Percentiles rank a stretch among this genome's conserved stretches.
These are phyloP conservation scores for Huiozyma naganishii DNA, from an alignment of 805 yeast genomes.

Conservation along the genomic window DNA sequence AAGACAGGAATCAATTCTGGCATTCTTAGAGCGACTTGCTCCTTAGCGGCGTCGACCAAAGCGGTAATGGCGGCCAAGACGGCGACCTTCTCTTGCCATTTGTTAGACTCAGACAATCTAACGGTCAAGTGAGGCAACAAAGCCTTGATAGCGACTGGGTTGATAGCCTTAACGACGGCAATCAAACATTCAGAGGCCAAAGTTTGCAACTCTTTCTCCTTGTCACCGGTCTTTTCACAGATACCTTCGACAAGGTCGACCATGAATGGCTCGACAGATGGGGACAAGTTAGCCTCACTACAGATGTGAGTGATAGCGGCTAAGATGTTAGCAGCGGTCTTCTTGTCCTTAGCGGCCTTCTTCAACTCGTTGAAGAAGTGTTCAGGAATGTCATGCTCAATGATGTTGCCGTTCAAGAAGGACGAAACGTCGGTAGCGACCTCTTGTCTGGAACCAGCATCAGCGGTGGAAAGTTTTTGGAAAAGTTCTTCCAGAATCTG, in stretches of 20 bases:
- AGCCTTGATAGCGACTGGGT: slow-evolving; percentile 90
- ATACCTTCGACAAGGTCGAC: slow-evolving; percentile 66
- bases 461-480: slow-evolving; percentile 82
- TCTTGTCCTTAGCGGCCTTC: slow-evolving; percentile 71
- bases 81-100: slow-evolving; percentile 98
- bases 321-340: slow-evolving; percentile 71
- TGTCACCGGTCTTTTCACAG: slow-evolving; percentile 80
- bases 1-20: slow-evolving; percentile 97
- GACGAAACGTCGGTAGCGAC: slow-evolving; percentile 86
- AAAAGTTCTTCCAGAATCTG: slow-evolving; percentile 89
- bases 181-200: slow-evolving; percentile 67
- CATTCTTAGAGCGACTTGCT: slow-evolving; percentile 96
- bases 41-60: slow-evolving; percentile 89
- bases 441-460: slow-evolving; percentile 68
- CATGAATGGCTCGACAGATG: slow-evolving; percentile 93
- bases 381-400: slow-evolving; percentile 96
- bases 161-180: slow-evolving; percentile 70
- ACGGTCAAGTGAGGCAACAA: slow-evolving; percentile 70
- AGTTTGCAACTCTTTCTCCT: slow-evolving; percentile 62
- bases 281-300: slow-evolving; percentile 61
- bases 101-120: slow-evolving; percentile 61
- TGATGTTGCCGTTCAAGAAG: slow-evolving; percentile 91
- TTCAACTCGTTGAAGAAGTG: slow-evolving; percentile 72
- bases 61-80: slow-evolving; percentile 74
- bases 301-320: slow-evolving; percentile 82